Base-by-base conservation (phyloP, 352 stramenopile genomes). In the Globisporangium nunn region DNA sequence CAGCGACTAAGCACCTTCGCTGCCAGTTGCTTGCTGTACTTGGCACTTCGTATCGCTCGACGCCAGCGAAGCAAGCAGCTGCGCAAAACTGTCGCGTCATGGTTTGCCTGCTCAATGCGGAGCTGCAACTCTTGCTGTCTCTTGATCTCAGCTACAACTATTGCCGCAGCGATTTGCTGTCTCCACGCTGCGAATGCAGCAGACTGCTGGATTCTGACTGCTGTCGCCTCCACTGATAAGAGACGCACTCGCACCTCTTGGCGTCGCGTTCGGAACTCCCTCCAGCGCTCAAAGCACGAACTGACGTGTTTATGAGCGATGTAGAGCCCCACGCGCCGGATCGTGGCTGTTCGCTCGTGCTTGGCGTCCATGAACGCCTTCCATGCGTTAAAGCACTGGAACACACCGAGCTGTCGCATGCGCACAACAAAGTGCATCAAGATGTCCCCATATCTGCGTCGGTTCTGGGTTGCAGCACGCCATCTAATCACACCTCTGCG, bases 341-440 rank as follows among this genome's bases (percentile, higher is more conserved):
- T 50, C 49, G 64, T 67, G n/a, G n/a, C 45, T 6, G 68, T 62
- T 8, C 57, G 62, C 14, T 61, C 33, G 18, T 67, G 71, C n/a
- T 49, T 33, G 3, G 49, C 15, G 0, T 40, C 41, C 0, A 52
- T 31, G 23, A 52, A 56, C 31, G 67, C 51, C 54, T 72, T 80
- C 79, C 79, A 89, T 18, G 71, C 77, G 48, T 73, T 68, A n/a
- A 87, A 75, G 28, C 75, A 86, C 8, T 62, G 71, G 0, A 73
- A 47, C 31, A 71, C 73, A 3, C 35, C 35, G 18, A 83, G 39
- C 15, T 78, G 66, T 12, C 59, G 64, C 69, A 85, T 74, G 6
- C 50, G 50, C 8, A 39, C 30, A 12, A 67, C 8, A 28, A 59
- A 44, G 28, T 63, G 50, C 10, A 15, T 30, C 11, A 45, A 18